A percentile compares a stretch with the other conserved stretches of the same genome.
These are phyloP conservation scores for Teunomyces funiuensis DNA, from an alignment of 805 yeast species.

Conservation along the genomic window DNA sequence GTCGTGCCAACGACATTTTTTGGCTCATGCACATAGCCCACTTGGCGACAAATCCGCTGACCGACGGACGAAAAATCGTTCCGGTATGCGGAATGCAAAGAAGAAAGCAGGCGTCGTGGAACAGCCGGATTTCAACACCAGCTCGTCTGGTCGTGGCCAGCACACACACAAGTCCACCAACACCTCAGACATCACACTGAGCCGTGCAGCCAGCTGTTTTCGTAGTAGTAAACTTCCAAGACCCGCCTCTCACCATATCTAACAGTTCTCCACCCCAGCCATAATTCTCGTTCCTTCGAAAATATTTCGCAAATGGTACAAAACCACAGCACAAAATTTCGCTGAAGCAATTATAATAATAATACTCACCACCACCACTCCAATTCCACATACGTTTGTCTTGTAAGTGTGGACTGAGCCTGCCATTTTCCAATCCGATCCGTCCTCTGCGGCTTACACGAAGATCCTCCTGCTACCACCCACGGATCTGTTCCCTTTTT, in stretches of 20 bases:
- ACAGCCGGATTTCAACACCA: neutral
- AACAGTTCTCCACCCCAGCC: slow-evolving; percentile 3
- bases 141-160: too few relatives aligned
- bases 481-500: neutral
- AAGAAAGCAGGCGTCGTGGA: too few relatives aligned
- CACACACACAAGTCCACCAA: too few relatives aligned
- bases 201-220: neutral
- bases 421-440: neutral
- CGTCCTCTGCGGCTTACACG: neutral
- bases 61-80: neutral
- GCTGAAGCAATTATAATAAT: slow-evolving; percentile 3
- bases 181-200: too few relatives aligned
- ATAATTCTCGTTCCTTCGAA: slow-evolving; percentile 1
- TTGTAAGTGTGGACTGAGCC: slow-evolving; percentile 1
- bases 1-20: neutral
- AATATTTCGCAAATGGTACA: slow-evolving; percentile 1
- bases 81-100: too few relatives aligned
- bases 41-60: neutral
- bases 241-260: too few relatives aligned
- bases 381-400: neutral
- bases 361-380: slow-evolving; percentile 1
- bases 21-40: neutral
- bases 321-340: slow-evolving; percentile 3
- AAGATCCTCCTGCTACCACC: neutral
- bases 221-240: neutral